phyloP scores from a whole-genome alignment of 176 grass and related monocot species.

The Puya raimondii region DNA sequence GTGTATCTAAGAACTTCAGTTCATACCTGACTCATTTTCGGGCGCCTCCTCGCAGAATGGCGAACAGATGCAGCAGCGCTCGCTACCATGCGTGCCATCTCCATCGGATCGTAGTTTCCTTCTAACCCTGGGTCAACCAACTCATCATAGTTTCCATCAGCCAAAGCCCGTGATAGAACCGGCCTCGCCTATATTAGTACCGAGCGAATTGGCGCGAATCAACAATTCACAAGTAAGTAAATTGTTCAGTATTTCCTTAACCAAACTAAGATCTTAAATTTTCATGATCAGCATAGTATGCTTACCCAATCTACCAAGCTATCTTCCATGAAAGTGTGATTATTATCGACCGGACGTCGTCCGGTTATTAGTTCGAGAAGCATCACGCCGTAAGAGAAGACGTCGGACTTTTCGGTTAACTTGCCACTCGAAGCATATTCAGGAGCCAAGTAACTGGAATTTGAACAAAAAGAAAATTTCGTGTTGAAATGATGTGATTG shows the following conservation, averaged over 20 bases:
- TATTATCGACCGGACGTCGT: conserved; percentile 29
- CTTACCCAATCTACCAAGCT: conserved; percentile 51
- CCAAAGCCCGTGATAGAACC: conserved; percentile 26
- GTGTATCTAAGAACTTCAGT: neutral
- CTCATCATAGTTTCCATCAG: conserved; percentile 32
- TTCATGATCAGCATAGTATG: neutral
- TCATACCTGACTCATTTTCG: conserved; percentile 51
- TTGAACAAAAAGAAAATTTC: neutral
- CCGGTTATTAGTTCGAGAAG: conserved; percentile 47
- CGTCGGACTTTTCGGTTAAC: conserved; percentile 47
- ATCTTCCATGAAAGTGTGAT: conserved; percentile 30
- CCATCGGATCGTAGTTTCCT: conserved; percentile 31
- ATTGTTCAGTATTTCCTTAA: too few relatives aligned
- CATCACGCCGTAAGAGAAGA: conserved; percentile 51
- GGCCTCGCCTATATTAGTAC: conserved; percentile 30
- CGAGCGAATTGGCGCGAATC: neutral
- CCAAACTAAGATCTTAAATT: too few relatives aligned
- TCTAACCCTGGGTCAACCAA: conserved; percentile 29
- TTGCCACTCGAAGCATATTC: conserved; percentile 54
- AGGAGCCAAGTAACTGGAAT: conserved; percentile 33
- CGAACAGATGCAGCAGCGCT: conserved; percentile 38
- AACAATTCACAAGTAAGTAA: too few relatives aligned
- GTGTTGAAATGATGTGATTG: neutral
- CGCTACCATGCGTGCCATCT: conserved; percentile 40
- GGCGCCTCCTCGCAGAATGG: conserved; percentile 39